Conservation (phyloP, 2,329 filamentous ascomycete genomes). For the Alternaria postmessia region DNA sequence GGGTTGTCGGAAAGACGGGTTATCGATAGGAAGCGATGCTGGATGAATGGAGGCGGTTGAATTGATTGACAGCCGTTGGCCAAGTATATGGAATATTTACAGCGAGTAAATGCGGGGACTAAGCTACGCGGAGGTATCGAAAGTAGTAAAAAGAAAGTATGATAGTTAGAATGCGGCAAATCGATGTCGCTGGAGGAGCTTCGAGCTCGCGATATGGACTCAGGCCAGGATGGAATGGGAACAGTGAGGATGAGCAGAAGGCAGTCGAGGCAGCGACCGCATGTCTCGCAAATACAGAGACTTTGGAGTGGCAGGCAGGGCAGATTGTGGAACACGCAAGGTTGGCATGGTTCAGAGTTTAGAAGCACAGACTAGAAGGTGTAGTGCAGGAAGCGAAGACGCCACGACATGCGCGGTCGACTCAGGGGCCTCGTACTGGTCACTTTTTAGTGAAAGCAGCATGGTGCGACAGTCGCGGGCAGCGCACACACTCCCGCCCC, state of each 20-base stretch:
- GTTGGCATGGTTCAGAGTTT: constrained; percentile 25
- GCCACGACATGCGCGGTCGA: constrained; percentile 32
- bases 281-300: constrained; percentile 36
- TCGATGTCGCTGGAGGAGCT: constrained; percentile 31
- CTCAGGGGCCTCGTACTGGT: constrained; percentile 29
- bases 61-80: constrained; percentile 20
- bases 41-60: background rate
- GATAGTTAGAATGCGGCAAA: constrained; percentile 18
- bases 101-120: constrained; percentile 19
- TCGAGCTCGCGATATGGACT: constrained; percentile 38
- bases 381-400: constrained; percentile 36
- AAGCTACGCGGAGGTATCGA: constrained; percentile 22
- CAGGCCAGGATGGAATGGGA: constrained; percentile 20
- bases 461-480: constrained; percentile 44
- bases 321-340: constrained; percentile 36
- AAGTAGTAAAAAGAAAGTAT: constrained; percentile 29
- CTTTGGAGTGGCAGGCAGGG: constrained; percentile 32
- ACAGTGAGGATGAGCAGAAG: constrained; percentile 26
- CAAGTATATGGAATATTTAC: constrained; percentile 20
- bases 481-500: constrained; percentile 40
- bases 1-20: constrained; percentile 27
- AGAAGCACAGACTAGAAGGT: constrained; percentile 32
- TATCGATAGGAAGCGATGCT: constrained; percentile 3
- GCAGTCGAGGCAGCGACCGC: constrained; percentile 27
- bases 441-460: constrained; percentile 27